Conservation (phyloP, 1,139 yeast species). For the Candida tropicalis region DNA sequence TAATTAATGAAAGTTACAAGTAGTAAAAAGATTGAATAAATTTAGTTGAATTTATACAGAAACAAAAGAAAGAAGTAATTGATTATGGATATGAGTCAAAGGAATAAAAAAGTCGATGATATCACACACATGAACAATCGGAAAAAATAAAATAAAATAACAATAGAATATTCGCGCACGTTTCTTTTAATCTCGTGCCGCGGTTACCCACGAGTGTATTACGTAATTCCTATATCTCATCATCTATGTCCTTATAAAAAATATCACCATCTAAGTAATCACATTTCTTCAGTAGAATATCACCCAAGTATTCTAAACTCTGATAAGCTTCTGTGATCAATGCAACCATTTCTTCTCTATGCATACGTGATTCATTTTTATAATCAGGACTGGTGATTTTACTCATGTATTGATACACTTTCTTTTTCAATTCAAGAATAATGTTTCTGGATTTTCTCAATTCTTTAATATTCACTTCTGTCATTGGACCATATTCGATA, state of each 20-base stretch:
- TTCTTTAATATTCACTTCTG: not conserved
- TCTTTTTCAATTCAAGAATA: not conserved
- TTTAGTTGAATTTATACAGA: too few relatives aligned
- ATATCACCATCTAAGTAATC: constrained; percentile 3
- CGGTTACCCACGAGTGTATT: too few relatives aligned
- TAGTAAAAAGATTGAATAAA: too few relatives aligned
- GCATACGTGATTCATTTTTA: not conserved
- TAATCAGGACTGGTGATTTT: not conserved
- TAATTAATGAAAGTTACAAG: not conserved
- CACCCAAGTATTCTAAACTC: constrained; percentile 11
- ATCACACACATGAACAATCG: too few relatives aligned
- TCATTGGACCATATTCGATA: not conserved
- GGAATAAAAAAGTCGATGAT: not conserved
- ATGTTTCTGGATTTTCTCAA: not conserved
- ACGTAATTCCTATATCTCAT: not conserved
- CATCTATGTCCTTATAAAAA: not conserved
- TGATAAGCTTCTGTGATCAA: constrained; percentile 15
- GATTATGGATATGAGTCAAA: not conserved
- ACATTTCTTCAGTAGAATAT: constrained; percentile 4
- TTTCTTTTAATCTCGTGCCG: not conserved
- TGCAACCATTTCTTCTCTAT: constrained; percentile 17
- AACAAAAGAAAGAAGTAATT: too few relatives aligned
- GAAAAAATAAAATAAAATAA: not conserved
- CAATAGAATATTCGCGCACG: not conserved
- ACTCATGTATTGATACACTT: not conserved